phyloP scores from a whole-genome alignment of 202 grass and related monocot species.

The Hordeum pubiflorum region DNA sequence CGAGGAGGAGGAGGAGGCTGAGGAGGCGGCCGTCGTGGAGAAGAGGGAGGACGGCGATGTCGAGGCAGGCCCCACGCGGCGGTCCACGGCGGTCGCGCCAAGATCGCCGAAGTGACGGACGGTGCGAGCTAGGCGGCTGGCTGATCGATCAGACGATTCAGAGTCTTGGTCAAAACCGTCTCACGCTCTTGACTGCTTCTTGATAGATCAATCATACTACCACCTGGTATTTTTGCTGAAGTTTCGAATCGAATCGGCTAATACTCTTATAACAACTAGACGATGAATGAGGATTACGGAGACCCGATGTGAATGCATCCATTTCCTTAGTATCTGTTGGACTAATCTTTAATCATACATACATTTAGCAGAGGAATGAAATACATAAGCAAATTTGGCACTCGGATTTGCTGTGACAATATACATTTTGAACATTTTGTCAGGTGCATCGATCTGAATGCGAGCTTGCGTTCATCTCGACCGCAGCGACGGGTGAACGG shows the following conservation, averaged over 20 bases:
- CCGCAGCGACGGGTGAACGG: background rate
- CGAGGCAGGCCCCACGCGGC: constrained; percentile 40
- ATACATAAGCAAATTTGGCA: background rate
- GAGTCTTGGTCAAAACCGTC: constrained; percentile 22
- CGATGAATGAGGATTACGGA: constrained; percentile 1
- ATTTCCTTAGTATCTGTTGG: background rate
- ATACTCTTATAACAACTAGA: background rate
- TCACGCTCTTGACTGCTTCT: background rate
- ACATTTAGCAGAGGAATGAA: background rate
- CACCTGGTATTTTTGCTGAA: background rate
- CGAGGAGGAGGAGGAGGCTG: constrained; percentile 28
- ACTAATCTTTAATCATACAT: background rate
- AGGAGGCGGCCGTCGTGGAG: constrained; percentile 37
- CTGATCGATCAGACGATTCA: constrained; percentile 21
- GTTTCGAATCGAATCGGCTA: background rate
- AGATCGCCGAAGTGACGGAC: constrained; percentile 36
- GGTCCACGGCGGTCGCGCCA: constrained; percentile 27
- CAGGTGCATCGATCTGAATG: background rate
- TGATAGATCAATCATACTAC: background rate
- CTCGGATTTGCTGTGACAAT: background rate
- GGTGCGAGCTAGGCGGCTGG: background rate
- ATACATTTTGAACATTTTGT: background rate
- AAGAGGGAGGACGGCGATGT: constrained; percentile 62
- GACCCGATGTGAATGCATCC: background rate
- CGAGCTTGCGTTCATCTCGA: background rate